Percentiles rank a stretch among this genome's conserved stretches.
phyloP scores from a whole-genome alignment of 768 basidiomycete species.

The Leucocoprinus sp. region DNA sequence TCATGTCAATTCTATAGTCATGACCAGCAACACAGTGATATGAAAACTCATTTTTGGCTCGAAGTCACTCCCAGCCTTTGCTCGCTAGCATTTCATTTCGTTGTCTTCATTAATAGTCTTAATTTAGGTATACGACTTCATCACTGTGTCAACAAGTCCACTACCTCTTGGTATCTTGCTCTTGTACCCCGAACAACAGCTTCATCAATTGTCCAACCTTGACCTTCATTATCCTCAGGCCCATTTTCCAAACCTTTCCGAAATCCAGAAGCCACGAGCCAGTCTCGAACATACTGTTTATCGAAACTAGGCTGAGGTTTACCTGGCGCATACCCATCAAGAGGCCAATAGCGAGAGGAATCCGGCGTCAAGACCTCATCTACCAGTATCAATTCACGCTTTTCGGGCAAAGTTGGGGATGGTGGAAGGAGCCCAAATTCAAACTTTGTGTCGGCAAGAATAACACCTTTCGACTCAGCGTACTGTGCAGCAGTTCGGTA shows the following conservation, averaged over 20 bases:
- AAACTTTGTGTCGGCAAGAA: conserved; percentile 97
- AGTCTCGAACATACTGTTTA: conserved; percentile 93
- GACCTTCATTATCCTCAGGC: conserved; percentile 50
- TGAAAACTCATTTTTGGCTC: too few relatives aligned
- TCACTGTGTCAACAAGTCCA: conserved; percentile 41
- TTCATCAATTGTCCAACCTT: conserved; percentile 75
- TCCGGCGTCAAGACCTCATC: conserved; percentile 98
- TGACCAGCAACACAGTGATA: too few relatives aligned
- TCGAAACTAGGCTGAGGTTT: conserved; percentile 85
- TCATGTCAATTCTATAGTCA: too few relatives aligned
- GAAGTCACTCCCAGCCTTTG: too few relatives aligned
- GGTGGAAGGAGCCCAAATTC: conserved; percentile 82
- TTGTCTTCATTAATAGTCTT: neutral
- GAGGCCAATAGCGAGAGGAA: conserved; percentile 95
- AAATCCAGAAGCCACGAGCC: conserved; percentile 70
- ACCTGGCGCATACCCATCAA: conserved; percentile 63
- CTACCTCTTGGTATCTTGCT: conserved; percentile 73
- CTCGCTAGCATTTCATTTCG: neutral
- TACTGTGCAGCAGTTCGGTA: conserved; percentile 72
- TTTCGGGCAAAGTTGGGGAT: conserved; percentile 13
- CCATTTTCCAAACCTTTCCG: conserved; percentile 74
- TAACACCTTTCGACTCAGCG: conserved; percentile 69
- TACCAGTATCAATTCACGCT: conserved; percentile 67
- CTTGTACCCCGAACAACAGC: conserved; percentile 71
- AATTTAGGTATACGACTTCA: neutral